phyloP scores from a whole-genome alignment of 352 stramenopile species.

The Pythium pectinolyticum region DNA sequence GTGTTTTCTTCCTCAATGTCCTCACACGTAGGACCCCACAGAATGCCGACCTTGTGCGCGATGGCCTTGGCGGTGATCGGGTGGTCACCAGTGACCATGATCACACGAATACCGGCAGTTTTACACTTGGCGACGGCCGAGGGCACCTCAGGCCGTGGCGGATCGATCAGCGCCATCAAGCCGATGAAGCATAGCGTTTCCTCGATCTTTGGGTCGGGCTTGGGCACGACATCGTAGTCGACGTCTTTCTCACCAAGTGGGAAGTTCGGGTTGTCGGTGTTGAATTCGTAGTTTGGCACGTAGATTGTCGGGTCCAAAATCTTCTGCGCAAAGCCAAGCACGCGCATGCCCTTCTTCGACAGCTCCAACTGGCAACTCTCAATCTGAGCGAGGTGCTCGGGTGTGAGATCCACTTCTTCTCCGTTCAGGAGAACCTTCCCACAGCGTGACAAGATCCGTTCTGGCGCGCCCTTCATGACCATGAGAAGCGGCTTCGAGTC shows the following conservation, averaged over 20 bases:
- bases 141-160: constrained; percentile 58
- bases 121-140: constrained; percentile 71
- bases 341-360: constrained; percentile 51
- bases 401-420: constrained; percentile 39
- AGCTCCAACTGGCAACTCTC: constrained; percentile 60
- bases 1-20: constrained; percentile 83
- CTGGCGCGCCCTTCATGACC: constrained; percentile 91
- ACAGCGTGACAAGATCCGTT: constrained; percentile 85
- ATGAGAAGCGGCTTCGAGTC: constrained; percentile 21
- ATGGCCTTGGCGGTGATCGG: constrained; percentile 86
- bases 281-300: constrained; percentile 29
- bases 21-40: constrained; percentile 86
- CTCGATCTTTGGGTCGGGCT: constrained; percentile 71
- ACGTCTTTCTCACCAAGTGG: constrained; percentile 63
- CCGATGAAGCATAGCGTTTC: constrained; percentile 77
- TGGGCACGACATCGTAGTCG: constrained; percentile 68
- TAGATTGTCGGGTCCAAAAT: constrained; percentile 25
- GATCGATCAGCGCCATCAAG: constrained; percentile 90
- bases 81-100: constrained; percentile 87
- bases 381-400: constrained; percentile 37
- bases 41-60: constrained; percentile 92
- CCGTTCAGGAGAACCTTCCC: constrained; percentile 62
- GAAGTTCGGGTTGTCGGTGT: constrained; percentile 31
- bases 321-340: constrained; percentile 55
- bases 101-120: constrained; percentile 69